Evolutionary conservation across 2,329 filamentous ascomycete genomes (phyloP), one percentile per base, ranked within the genome.

Genomic region (Hypoxylon sp.): DNA sequence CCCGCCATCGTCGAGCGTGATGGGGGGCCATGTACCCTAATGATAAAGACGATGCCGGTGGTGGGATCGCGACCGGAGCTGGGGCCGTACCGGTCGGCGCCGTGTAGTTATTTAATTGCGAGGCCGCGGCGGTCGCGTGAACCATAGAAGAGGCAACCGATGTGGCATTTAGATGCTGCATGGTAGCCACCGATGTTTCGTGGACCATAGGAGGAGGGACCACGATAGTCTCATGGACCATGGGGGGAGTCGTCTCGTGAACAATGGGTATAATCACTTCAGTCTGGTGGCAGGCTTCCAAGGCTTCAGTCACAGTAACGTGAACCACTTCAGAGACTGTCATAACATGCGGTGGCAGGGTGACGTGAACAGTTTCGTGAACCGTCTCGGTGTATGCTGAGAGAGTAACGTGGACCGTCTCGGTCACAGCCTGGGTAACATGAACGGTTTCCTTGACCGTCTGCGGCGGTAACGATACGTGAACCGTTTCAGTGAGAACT

Each of bases 21-120:
- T 68, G 55, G 13, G 68, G 68, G 8, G 33, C 46, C 68, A 70
- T 70, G 37, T 57, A 65, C 42, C 68, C 68, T 14, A 67, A 26
- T 13, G 67, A 44, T 24, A 68, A 26, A 46, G 61, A 63, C 3
- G 65, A 68, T n/a, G 57, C 61, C 2, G 59, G 65, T 9, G 58
- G 26, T 9, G 58, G 58, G 14, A 24, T 11, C 19, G 19, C 17
- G 5, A 22, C 50, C 6, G 17, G 17, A 5, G 33, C 37, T 19
- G 42, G 46, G 9, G 52, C 52, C 2, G 64, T 59, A 22, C 52
- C 35, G 2, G 44, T 17, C 13, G 60, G 19, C 5, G 42, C 46
- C 11, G 59, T 59, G 6, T 29, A 22, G 24, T 59, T 57, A 31
- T 26, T 46, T 2, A 37, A 11, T 4, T 33, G 11, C 4, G 65